These are phyloP conservation scores for Poteriospumella lacustris DNA, from an alignment of 108 stramenopile genomes.

Conservation along the genomic window DNA sequence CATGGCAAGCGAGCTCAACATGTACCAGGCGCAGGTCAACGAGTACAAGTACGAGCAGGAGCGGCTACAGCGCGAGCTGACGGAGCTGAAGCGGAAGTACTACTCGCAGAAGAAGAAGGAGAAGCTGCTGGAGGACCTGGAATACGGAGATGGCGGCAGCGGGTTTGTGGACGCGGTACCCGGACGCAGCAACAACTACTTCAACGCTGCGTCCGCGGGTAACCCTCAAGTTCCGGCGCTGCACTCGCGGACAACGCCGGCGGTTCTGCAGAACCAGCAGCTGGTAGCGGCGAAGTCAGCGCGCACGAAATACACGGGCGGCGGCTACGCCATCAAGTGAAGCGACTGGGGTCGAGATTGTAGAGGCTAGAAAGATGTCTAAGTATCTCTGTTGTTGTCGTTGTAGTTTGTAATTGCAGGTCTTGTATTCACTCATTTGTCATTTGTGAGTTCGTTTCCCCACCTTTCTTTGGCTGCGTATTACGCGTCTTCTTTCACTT, in stretches of 20 bases:
- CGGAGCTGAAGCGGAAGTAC: conserved; percentile 67
- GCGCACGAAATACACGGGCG: conserved; percentile 59
- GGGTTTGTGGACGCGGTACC: not conserved
- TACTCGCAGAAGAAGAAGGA: conserved; percentile 69
- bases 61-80: conserved; percentile 61
- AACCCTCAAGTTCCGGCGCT: not conserved
- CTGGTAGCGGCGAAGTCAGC: conserved; percentile 38
- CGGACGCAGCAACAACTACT: not conserved
- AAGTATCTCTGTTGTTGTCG: no score
- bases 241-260: conserved; percentile 35
- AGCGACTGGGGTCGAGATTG: no score
- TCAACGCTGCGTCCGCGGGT: not conserved
- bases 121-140: conserved; percentile 33
- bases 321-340: conserved; percentile 65
- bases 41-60: conserved; percentile 75
- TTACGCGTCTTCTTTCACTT: no score
- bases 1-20: conserved; percentile 77
- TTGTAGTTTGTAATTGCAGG: no score
- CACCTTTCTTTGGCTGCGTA: no score
- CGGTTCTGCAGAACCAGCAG: conserved; percentile 46
- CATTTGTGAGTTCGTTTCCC: no score
- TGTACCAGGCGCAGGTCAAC: conserved; percentile 71
- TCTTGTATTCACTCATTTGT: no score
- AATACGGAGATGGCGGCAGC: not conserved
- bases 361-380: no score